Conservation (phyloP, 352 stramenopile species). For the Phytophthora lateralis region DNA sequence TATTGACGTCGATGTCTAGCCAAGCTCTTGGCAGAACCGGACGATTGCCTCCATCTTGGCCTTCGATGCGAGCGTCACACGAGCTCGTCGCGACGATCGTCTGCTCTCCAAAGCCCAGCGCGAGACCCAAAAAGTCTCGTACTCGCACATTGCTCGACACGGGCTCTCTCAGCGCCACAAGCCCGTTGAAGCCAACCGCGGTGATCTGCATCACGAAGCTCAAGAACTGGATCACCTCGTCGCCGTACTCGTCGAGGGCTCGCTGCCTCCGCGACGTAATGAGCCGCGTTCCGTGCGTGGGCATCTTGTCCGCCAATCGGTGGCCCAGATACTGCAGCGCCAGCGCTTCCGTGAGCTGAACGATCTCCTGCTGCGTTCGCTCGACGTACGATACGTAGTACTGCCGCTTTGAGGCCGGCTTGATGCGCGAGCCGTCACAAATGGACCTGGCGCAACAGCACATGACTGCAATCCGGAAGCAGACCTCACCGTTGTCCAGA, state of each 20-base stretch:
- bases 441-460: slow-evolving; percentile 61
- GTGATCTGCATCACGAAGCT: slow-evolving; percentile 71
- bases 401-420: slow-evolving; percentile 54
- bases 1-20: slow-evolving; percentile 50
- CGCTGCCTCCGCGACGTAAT: slow-evolving; percentile 41
- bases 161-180: slow-evolving; percentile 62
- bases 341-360: slow-evolving; percentile 59
- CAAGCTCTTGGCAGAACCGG: slow-evolving; percentile 65
- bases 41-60: slow-evolving; percentile 40
- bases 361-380: slow-evolving; percentile 56
- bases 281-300: slow-evolving; percentile 33
- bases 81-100: slow-evolving; percentile 69
- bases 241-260: slow-evolving; percentile 57
- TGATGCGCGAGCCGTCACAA: slow-evolving; percentile 46
- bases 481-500: slow-evolving; percentile 45
- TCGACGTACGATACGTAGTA: slow-evolving; percentile 72
- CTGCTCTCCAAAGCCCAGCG: slow-evolving; percentile 53
- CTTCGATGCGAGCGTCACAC: slow-evolving; percentile 74
- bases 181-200: slow-evolving; percentile 66
- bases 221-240: slow-evolving; percentile 61
- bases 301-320: slow-evolving; percentile 60
- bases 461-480: slow-evolving; percentile 62
- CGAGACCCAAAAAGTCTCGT: slow-evolving; percentile 73
- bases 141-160: slow-evolving; percentile 67
- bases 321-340: slow-evolving; percentile 70